Evolutionary conservation across 495 filamentous ascomycete species (phyloP).

Genomic region (Penicillium robsamsonii): DNA sequence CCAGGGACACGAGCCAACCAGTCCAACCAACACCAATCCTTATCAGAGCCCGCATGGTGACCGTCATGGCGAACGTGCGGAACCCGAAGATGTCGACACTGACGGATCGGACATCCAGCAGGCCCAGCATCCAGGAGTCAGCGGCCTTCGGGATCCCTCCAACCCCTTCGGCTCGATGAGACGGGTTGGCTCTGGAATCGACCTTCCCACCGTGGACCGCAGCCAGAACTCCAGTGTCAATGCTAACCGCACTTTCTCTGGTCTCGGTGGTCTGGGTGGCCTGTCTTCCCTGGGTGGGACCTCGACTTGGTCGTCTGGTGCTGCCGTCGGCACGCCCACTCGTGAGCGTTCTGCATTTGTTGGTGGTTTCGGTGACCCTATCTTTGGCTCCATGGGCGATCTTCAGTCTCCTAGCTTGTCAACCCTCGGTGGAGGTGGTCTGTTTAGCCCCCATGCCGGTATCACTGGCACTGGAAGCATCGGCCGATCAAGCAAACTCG

Average conservation of each 20-base stretch:
- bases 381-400: conserved; percentile 70
- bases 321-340: conserved; percentile 67
- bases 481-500: conserved; percentile 77
- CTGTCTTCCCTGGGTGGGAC: conserved; percentile 57
- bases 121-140: conserved; percentile 56
- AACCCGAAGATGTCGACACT: conserved; percentile 61
- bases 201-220: conserved; percentile 66
- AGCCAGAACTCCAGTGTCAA: conserved; percentile 87
- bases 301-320: conserved; percentile 63
- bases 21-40: conserved; percentile 96
- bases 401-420: conserved; percentile 71
- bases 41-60: conserved; percentile 92
- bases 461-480: conserved; percentile 51
- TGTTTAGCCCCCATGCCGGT: conserved; percentile 51
- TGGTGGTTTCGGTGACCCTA: conserved; percentile 66
- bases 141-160: conserved; percentile 51
- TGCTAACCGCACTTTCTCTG: conserved; percentile 65
- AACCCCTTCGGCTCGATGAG: conserved; percentile 49
- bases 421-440: conserved; percentile 55
- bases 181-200: conserved; percentile 56
- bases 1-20: conserved; percentile 66
- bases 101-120: conserved; percentile 58
- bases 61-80: conserved; percentile 41
- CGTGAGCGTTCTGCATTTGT: conserved; percentile 66
- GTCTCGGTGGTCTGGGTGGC: conserved; percentile 60